phyloP scores from a whole-genome alignment of 257 asterid species.

The Oldenlandia corymbosa region DNA sequence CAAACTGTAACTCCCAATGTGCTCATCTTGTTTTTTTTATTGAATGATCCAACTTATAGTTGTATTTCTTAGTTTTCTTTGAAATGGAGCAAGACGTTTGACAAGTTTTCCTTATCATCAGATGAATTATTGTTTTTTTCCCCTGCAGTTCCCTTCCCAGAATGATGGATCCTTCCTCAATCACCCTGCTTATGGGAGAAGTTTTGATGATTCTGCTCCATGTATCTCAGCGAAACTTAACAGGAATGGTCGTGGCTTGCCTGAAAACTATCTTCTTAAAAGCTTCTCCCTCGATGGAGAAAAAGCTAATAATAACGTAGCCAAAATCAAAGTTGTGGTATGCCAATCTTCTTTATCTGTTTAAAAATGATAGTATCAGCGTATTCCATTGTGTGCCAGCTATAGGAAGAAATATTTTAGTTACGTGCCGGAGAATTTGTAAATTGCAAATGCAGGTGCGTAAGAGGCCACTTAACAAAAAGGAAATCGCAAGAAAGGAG shows the following conservation, averaged over 20 bases:
- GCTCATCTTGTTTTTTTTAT: neutral
- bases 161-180: slow-evolving; percentile 19
- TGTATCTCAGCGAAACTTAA: slow-evolving; percentile 10
- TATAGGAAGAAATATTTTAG: neutral
- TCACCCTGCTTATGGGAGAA: slow-evolving; percentile 16
- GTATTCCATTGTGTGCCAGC: neutral
- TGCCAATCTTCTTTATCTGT: slow-evolving; percentile 4
- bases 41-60: neutral
- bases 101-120: neutral
- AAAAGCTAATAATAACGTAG: slow-evolving; percentile 25
- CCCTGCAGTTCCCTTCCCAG: slow-evolving; percentile 21
- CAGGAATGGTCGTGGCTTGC: slow-evolving; percentile 15
- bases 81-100: neutral
- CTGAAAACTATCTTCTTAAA: slow-evolving; percentile 20
- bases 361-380: neutral
- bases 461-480: slow-evolving; percentile 36
- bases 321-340: slow-evolving; percentile 43
- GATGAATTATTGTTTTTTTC: neutral
- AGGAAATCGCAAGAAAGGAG: slow-evolving; percentile 34
- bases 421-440: neutral
- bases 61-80: neutral
- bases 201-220: slow-evolving; percentile 25
- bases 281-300: slow-evolving; percentile 26
- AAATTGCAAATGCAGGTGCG: slow-evolving; percentile 25
- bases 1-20: neutral